Evolutionary conservation across 2,329 filamentous ascomycete species (phyloP), one percentile per base, ranked within the genome.

Genomic region (Juglanconis sp.): DNA sequence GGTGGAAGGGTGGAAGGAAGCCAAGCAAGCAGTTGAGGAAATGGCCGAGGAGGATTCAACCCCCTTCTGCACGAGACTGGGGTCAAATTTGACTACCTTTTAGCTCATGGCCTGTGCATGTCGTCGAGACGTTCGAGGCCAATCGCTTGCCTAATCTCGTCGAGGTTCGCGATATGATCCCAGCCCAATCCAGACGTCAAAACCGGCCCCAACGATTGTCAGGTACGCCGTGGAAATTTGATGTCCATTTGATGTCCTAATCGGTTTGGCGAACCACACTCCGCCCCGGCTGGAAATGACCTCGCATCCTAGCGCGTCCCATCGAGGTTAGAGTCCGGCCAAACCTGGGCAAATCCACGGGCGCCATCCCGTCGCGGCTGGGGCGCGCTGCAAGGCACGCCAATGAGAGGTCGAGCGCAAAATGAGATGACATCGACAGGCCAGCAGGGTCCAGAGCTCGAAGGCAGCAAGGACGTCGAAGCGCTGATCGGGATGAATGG

Each of bases 341-440:
- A 57, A 51, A 32, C 35, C 54, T 35, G 49, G 44, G 51, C 56
- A 56, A 56, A 53, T 57, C 62, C 24, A 64, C 53, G 62, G 42
- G 59, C 56, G 52, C 53, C 24, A 42, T 40, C 42, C 52, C 32
- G 17, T 30, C n/a, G 34, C 50, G 31, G 36, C 50, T 54, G 42
- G 54, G 57, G 52, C 44, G 52, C 53, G 34, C 56, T 64, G 55
- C 61, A 63, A 64, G 62, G 62, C 51, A 64, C 62, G 58, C 60
- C 62, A 64, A 64, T 62, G 36, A 54, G 53, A 55, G 3, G 59
- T 30, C 32, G 40, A n/a, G 49, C 56, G 62, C 60, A 64, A 63
- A 62, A 57, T 63, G 55, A 58, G 35, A 53, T 44, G 50, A 42
- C 57, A 55, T 52, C 30, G 44, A 61, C 13, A 38, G 47, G 58